These are phyloP conservation scores for Cladosporium sp. DNA, from an alignment of 2,329 filamentous ascomycete species.

Conservation along the genomic window DNA sequence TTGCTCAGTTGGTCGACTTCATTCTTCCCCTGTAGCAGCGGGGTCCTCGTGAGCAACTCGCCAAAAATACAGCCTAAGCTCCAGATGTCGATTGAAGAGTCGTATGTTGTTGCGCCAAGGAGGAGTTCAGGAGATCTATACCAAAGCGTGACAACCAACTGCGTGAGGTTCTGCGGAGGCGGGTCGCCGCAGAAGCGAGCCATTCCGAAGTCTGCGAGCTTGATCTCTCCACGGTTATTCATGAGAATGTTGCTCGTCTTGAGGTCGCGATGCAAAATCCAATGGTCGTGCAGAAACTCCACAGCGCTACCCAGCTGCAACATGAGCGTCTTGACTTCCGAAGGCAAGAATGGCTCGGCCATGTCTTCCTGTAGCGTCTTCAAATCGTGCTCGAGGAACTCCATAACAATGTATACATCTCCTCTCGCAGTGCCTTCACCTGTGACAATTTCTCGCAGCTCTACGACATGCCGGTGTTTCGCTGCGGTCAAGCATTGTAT, in stretches of 20 bases:
- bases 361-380: conserved; percentile 90
- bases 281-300: conserved; percentile 77
- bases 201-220: conserved; percentile 98
- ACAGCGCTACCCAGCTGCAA: conserved; percentile 75
- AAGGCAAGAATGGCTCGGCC: conserved; percentile 85
- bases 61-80: conserved; percentile 93
- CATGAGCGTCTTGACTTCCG: conserved; percentile 86
- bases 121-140: conserved; percentile 89
- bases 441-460: conserved; percentile 69
- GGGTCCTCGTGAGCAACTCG: conserved; percentile 77
- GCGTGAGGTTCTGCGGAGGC: conserved; percentile 66
- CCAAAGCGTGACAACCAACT: conserved; percentile 94
- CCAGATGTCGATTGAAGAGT: conserved; percentile 82
- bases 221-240: conserved; percentile 89
- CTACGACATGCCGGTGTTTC: conserved; percentile 74
- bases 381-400: conserved; percentile 95
- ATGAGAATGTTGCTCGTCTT: conserved; percentile 92
- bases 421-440: conserved; percentile 29
- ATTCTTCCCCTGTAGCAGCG: conserved; percentile 79
- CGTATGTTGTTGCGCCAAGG: conserved; percentile 72
- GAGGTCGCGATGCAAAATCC: conserved; percentile 84
- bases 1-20: conserved; percentile 84
- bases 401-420: conserved; percentile 87
- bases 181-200: conserved; percentile 82
- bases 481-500: conserved; percentile 85